phyloP scores from a whole-genome alignment of 2,329 filamentous ascomycete genomes.

The Exophiala spinifera region DNA sequence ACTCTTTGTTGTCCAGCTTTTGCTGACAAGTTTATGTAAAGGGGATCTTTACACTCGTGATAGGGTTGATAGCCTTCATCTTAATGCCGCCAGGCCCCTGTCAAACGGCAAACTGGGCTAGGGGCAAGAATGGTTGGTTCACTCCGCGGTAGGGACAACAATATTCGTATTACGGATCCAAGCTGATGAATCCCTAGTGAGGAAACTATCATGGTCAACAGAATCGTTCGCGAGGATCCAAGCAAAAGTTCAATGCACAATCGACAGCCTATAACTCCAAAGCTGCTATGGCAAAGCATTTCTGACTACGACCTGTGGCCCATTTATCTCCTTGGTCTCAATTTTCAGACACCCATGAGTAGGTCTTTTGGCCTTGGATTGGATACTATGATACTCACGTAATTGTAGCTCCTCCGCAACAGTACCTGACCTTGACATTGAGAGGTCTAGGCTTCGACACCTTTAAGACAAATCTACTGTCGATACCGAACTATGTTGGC shows the following conservation, averaged over 20 bases:
- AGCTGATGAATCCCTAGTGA: conserved; percentile 40
- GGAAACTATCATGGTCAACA: conserved; percentile 61
- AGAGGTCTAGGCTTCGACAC: conserved; percentile 40
- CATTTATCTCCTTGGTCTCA: conserved; percentile 37
- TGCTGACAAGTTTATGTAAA: conserved; percentile 23
- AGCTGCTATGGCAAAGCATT: conserved; percentile 35
- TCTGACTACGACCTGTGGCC: conserved; percentile 41
- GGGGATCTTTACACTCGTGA: conserved; percentile 41
- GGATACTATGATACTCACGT: not conserved
- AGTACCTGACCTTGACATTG: conserved; percentile 48
- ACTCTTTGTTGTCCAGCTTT: conserved; percentile 34
- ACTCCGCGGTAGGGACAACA: conserved; percentile 42
- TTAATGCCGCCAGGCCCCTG: conserved; percentile 40
- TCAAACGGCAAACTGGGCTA: conserved; percentile 55
- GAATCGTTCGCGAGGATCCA: conserved; percentile 49
- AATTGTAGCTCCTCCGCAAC: conserved; percentile 36
- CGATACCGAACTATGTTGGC: conserved; percentile 55
- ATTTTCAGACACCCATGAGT: conserved; percentile 21
- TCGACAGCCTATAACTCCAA: conserved; percentile 34
- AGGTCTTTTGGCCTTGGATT: not conserved
- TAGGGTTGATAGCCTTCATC: conserved; percentile 43
- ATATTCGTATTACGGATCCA: too few relatives aligned
- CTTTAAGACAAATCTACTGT: conserved; percentile 53
- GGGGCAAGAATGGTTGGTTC: conserved; percentile 60
- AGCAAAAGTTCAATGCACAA: conserved; percentile 38